These are phyloP conservation scores for Kregervanrija delftensis DNA, from an alignment of 805 yeast genomes.

Conservation along the genomic window DNA sequence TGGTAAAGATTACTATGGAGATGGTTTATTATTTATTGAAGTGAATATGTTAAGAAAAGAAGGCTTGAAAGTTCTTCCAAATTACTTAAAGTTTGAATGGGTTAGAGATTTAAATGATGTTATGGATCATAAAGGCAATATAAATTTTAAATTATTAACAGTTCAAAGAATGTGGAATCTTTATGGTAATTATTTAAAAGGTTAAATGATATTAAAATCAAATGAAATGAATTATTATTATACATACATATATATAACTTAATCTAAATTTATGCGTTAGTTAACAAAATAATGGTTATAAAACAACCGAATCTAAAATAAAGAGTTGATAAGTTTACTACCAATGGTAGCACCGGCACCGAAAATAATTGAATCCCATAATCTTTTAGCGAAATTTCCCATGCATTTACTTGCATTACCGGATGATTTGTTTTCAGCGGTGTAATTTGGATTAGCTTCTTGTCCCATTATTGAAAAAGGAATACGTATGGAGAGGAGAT, in stretches of 20 bases:
- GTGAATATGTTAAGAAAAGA: conserved; percentile 46
- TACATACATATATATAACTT: not conserved
- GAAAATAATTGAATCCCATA: conserved; percentile 89
- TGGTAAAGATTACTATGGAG: conserved; percentile 28
- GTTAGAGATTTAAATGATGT: conserved; percentile 56
- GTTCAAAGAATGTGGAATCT: conserved; percentile 56
- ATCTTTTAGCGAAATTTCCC: conserved; percentile 60
- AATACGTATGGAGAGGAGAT: not conserved
- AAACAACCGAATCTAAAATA: not conserved
- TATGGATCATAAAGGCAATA: conserved; percentile 32
- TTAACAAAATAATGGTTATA: not conserved
- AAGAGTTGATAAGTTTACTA: conserved; percentile 64
- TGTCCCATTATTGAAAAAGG: not conserved
- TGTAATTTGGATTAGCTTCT: no score
- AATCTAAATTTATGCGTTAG: no score
- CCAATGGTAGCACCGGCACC: conserved; percentile 98
- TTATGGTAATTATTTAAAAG: conserved; percentile 32
- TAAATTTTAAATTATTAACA: conserved; percentile 37
- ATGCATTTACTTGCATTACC: not conserved
- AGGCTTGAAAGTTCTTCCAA: conserved; percentile 47
- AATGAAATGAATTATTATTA: not conserved
- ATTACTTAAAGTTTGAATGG: conserved; percentile 46
- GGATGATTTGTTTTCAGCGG: no score
- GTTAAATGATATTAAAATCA: not conserved
- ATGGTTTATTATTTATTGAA: conserved; percentile 65